These are phyloP conservation scores for Musa acuminata DNA, from an alignment of 176 grass and related monocot species.

Conservation along the genomic window DNA sequence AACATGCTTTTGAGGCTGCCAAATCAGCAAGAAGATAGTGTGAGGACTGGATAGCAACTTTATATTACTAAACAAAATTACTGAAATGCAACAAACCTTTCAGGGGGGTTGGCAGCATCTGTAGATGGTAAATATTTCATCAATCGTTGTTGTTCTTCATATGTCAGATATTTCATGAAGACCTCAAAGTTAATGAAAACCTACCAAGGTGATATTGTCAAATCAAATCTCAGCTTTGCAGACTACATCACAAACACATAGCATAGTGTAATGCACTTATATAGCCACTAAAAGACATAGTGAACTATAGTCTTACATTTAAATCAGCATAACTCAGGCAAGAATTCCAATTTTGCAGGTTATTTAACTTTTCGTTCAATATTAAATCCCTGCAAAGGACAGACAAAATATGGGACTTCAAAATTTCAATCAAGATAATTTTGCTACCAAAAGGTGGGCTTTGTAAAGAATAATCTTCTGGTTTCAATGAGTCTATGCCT, in stretches of 20 bases:
- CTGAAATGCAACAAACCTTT: slow-evolving; percentile 25
- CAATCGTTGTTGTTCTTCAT: slow-evolving; percentile 49
- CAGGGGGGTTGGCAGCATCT: slow-evolving; percentile 29
- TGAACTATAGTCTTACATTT: slow-evolving; percentile 31
- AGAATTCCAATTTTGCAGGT: slow-evolving; percentile 33
- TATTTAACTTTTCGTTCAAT: slow-evolving; percentile 26
- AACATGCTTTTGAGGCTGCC: slow-evolving; percentile 52
- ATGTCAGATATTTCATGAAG: slow-evolving; percentile 41
- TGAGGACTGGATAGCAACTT: background rate
- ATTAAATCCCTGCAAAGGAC: slow-evolving; percentile 38
- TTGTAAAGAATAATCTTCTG: background rate
- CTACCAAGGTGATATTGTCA: slow-evolving; percentile 27
- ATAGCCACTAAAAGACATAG: background rate
- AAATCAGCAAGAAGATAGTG: slow-evolving; percentile 18
- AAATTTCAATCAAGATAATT: background rate
- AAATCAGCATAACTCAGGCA: slow-evolving; percentile 36
- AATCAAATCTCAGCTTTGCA: slow-evolving; percentile 7
- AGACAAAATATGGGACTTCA: background rate
- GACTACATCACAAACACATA: background rate
- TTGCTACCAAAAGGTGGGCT: background rate
- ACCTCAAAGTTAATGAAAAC: slow-evolving; percentile 47
- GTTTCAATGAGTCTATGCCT: background rate
- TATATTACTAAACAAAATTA: background rate
- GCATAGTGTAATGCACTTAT: no score
- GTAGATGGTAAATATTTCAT: slow-evolving; percentile 48